Evolutionary conservation across 768 basidiomycete genomes (phyloP), one percentile per base, ranked within the genome.

Genomic region (Amanita phalloides): DNA sequence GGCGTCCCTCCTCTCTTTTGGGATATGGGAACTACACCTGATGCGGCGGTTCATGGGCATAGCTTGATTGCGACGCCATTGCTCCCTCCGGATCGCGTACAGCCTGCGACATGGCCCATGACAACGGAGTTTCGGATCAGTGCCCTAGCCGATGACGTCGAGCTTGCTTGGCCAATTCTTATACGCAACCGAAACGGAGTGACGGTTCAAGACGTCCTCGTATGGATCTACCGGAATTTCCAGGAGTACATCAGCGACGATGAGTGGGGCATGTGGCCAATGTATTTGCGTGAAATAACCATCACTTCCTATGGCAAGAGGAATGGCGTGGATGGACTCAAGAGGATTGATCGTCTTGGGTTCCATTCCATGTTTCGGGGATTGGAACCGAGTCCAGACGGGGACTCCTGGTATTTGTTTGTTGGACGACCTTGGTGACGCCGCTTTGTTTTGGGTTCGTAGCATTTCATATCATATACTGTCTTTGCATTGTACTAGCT

Each of bases 321-420:
- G 39, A 7, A 30, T 3, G 45, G 30, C 14, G 14, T 21, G 26
- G 53, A 47, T 36, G 45, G 46, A 28, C 13, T 48, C 35, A 53
- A 42, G 47, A 47, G 53, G 46, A 47, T 53, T 39, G 53, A 53
- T 48, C 41, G 41, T 53, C 28, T 53, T 11, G 45, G 53, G 20
- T 42, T 47, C 28, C 41, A 47, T 32, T 47, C 45, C 13, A 47
- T 47, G 45, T 53, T 53, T 48, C 14, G 53, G 10, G 53, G 53
- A 13, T 33, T 53, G 14, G 53, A 53, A 37, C 36, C n/a, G 2
- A 42, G 39, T 13, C 26, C 35, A 6, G 53, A 52, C 26, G 51
- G 51, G n/a, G 11, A 37, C 11, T 42, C 43, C 0, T 52, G 51
- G 51, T 44, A 42, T 44, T 33, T 52, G 8, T 52, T 35, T 36